Evolutionary conservation across 1,139 yeast genomes (phyloP), one percentile per base, ranked within the genome.

Genomic region (Pneumocystis canis): DNA sequence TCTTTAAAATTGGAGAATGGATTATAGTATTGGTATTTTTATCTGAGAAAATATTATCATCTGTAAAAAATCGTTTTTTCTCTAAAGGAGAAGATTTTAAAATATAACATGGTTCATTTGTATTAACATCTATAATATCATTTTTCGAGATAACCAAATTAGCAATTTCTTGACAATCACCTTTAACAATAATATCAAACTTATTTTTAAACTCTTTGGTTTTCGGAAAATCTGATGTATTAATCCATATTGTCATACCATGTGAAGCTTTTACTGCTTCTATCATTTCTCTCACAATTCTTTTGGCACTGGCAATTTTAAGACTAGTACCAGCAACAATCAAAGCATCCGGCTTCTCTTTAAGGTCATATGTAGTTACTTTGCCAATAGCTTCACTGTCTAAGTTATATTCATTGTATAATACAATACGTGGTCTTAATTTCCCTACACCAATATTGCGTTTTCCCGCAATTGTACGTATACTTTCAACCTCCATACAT

Each of bases 371-470:
- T 62, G 76, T 76, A 39, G 84, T 75, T 18, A 85, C 84, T 63
- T 76, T 78, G 6, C 89, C 87, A 63, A 87, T 79, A 14, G 76
- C 74, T 63, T 85, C 89, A 3, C 86, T 81, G 66, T 82, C 82
- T 0, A 92, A 90, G 70, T 87, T 94, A 70, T 85, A 81, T 70
- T 86, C 94, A 2, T 92, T 92, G 69, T 86, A 86, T 54, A 86
- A 77, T 3, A 86, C 89, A 64, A 86, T 85, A 67, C 84, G 83
- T 1, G 95, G 95, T 60, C 90, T 75, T 61, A 87, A 75, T 39
- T 82, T 73, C 1, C 95, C 95, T 20, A 84, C 78, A 71, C 66
- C 84, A 76, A 66, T 84, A 75, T 65, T 78, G 60, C 95, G 73
- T 70, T 85, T 85, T 2, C 94, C 94, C 30, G 78, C 74, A 63